These are phyloP conservation scores for Nicotiana otophora DNA, from an alignment of 257 asterid species.

Conservation along the genomic window DNA sequence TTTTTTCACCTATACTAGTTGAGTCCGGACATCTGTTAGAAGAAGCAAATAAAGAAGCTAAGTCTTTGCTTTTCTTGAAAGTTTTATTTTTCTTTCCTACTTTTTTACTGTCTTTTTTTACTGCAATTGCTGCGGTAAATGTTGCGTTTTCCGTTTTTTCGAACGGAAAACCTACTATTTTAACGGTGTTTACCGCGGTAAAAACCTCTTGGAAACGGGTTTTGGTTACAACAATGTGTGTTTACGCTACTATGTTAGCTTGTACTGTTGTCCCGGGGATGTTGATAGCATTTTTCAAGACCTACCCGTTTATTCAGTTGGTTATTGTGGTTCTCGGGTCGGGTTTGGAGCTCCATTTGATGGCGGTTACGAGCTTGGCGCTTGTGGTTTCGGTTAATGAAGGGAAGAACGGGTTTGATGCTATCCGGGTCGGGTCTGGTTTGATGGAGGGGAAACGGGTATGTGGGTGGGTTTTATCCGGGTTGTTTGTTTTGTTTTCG, in stretches of 20 bases:
- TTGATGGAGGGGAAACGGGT: neutral
- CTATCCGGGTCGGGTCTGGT: neutral
- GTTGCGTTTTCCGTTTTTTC: neutral
- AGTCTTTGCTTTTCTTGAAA: neutral
- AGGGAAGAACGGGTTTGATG: neutral
- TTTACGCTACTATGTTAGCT: neutral
- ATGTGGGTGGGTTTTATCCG: conserved; percentile 1
- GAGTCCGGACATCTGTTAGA: neutral
- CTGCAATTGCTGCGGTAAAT: neutral
- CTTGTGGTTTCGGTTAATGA: neutral
- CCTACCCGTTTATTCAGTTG: neutral
- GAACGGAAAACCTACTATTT: neutral
- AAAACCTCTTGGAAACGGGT: neutral
- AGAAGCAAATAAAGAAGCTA: conserved; percentile 2
- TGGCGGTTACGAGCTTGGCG: neutral
- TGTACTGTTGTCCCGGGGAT: neutral
- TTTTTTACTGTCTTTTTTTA: neutral
- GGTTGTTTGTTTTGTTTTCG: neutral
- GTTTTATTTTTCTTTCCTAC: neutral
- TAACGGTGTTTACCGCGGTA: neutral
- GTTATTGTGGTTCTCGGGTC: neutral
- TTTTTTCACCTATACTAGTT: neutral
- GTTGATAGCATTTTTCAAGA: neutral
- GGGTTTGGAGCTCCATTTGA: conserved; percentile 8
- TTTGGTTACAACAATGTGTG: neutral